Percentiles rank a stretch among this genome's conserved stretches.
phyloP scores from a whole-genome alignment of 2,329 filamentous ascomycete genomes.

The Didymella sp. region DNA sequence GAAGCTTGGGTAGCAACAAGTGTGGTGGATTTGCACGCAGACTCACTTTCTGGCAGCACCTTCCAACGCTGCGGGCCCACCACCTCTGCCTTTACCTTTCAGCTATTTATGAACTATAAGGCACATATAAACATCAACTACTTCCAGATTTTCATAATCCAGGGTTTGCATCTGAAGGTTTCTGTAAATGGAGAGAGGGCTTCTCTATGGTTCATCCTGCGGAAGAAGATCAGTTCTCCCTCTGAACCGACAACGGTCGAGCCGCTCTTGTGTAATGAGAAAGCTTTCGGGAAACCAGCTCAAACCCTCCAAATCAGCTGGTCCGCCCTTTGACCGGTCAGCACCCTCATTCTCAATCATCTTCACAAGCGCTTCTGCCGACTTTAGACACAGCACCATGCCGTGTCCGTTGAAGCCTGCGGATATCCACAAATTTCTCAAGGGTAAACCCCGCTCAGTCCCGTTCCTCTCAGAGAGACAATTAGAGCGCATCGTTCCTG shows the following conservation, averaged over 20 bases:
- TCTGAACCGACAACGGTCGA: conserved; percentile 37
- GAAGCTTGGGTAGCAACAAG: no score
- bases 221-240: conserved; percentile 37
- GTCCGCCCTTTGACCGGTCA: conserved; percentile 24
- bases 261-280: conserved; percentile 55
- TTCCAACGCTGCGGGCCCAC: no score
- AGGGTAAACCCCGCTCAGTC: background rate
- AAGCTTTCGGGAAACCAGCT: conserved; percentile 64
- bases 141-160: no score
- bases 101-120: no score
- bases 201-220: background rate
- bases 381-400: conserved; percentile 69
- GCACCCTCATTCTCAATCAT: conserved; percentile 57
- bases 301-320: background rate
- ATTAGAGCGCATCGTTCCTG: conserved; percentile 33
- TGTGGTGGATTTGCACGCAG: no score
- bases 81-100: no score
- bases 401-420: conserved; percentile 70
- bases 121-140: no score
- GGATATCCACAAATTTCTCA: conserved; percentile 60
- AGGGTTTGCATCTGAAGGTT: no score
- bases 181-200: no score
- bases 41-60: no score
- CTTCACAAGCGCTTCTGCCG: conserved; percentile 62
- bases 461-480: background rate